phyloP scores from a whole-genome alignment of 164 flowering plant genomes.

The Cinnamomum chago region DNA sequence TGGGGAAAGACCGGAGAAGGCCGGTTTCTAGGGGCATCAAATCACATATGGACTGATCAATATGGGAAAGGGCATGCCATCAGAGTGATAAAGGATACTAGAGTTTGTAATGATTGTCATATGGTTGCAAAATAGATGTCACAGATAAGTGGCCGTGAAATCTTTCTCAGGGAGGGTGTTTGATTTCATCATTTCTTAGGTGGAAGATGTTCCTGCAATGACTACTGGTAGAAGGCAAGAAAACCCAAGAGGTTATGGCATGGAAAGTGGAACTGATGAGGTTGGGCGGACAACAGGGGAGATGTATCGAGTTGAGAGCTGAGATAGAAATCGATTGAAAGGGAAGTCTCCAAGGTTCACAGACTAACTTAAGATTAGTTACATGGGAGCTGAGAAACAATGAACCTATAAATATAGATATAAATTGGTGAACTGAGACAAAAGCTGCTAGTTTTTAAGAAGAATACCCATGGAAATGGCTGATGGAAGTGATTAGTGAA shows the following conservation, averaged over 20 bases:
- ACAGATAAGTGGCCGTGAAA: slow-evolving; percentile 31
- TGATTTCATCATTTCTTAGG: slow-evolving; percentile 56
- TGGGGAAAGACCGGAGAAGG: too few relatives aligned
- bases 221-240: slow-evolving; percentile 35
- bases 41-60: slow-evolving; percentile 56
- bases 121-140: slow-evolving; percentile 56
- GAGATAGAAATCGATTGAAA: neutral
- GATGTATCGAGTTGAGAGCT: neutral
- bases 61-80: slow-evolving; percentile 23
- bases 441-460: neutral
- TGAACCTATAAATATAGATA: neutral
- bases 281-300: neutral
- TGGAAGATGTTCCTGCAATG: slow-evolving; percentile 64
- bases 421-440: neutral
- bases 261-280: neutral
- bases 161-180: slow-evolving; percentile 48
- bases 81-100: slow-evolving; percentile 53
- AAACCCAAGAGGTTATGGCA: neutral
- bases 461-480: neutral
- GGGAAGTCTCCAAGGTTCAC: neutral
- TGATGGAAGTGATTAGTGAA: neutral
- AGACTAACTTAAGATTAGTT: neutral
- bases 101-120: slow-evolving; percentile 62
- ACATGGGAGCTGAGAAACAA: neutral
- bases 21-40: too few relatives aligned